Conservation (phyloP, 495 filamentous ascomycete genomes). For the Penicillium pulvis region DNA sequence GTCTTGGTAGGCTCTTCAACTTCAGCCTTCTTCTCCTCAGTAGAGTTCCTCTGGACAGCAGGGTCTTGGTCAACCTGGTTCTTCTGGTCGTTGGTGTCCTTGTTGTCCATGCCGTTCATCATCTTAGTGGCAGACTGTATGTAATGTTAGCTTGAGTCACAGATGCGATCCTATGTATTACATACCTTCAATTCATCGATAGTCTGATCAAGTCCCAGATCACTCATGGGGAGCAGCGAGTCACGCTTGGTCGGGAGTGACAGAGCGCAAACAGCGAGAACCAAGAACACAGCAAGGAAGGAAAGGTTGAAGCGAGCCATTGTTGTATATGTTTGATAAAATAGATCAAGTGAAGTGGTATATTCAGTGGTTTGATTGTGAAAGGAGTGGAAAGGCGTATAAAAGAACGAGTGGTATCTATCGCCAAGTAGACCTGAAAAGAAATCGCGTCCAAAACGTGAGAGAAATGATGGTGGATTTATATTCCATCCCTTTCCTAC, state of each 20-base stretch:
- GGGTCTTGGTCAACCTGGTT: constrained; percentile 10
- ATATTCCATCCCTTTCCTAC: constrained; percentile 5
- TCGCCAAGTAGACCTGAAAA: background rate
- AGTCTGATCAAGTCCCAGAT: constrained; percentile 17
- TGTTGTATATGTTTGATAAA: constrained; percentile 14
- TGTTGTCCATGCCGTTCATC: constrained; percentile 17
- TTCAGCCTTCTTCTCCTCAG: constrained; percentile 10
- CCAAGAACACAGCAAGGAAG: constrained; percentile 34
- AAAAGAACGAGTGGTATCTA: constrained; percentile 12
- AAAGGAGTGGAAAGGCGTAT: constrained; percentile 19
- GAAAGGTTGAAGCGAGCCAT: constrained; percentile 44
- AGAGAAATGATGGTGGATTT: constrained; percentile 3
- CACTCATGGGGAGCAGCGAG: background rate
- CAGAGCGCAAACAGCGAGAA: constrained; percentile 34
- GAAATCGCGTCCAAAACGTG: background rate
- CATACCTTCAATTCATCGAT: constrained; percentile 24
- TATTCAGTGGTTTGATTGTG: constrained; percentile 10
- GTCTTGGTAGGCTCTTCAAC: constrained; percentile 9
- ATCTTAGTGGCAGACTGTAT: constrained; percentile 23
- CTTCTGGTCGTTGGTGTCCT: constrained; percentile 20
- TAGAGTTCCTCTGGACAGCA: constrained; percentile 13
- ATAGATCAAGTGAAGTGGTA: constrained; percentile 14
- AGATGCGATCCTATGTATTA: background rate
- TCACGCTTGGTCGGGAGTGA: constrained; percentile 36
- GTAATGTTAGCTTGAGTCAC: background rate